phyloP scores from a whole-genome alignment of 1,139 yeast species.

The Debaryomyces nepalensis region DNA sequence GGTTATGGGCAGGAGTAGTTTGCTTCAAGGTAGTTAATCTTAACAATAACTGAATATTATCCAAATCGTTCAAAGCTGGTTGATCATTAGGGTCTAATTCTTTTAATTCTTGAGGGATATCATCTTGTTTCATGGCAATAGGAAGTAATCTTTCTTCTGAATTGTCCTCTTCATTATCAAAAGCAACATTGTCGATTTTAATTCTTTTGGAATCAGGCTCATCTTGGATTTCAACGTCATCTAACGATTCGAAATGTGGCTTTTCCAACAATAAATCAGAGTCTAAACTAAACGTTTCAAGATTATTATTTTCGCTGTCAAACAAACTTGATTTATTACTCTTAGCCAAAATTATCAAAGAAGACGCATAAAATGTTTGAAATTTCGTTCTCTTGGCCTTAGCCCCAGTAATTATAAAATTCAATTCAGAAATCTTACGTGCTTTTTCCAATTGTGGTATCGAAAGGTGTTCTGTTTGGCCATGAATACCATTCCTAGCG shows the following conservation, averaged over 20 bases:
- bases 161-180: slow-evolving; percentile 26
- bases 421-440: slow-evolving; percentile 60
- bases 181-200: slow-evolving; percentile 39
- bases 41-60: slow-evolving; percentile 71
- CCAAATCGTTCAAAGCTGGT: slow-evolving; percentile 72
- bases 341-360: slow-evolving; percentile 79
- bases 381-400: slow-evolving; percentile 86
- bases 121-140: slow-evolving; percentile 60
- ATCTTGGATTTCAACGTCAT: slow-evolving; percentile 46
- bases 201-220: slow-evolving; percentile 43
- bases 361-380: slow-evolving; percentile 72
- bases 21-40: slow-evolving; percentile 68
- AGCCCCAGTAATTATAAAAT: slow-evolving; percentile 79
- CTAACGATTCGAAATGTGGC: slow-evolving; percentile 67
- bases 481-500: slow-evolving; percentile 65
- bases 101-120: slow-evolving; percentile 61
- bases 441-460: slow-evolving; percentile 57
- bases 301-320: slow-evolving; percentile 30
- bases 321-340: slow-evolving; percentile 42
- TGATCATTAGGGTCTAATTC: slow-evolving; percentile 80
- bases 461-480: slow-evolving; percentile 61
- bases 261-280: slow-evolving; percentile 82
- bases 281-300: slow-evolving; percentile 64
- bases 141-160: slow-evolving; percentile 55
- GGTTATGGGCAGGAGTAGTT: slow-evolving; percentile 72